phyloP scores from a whole-genome alignment of 306 rosid species.

The Acacia confusa region DNA sequence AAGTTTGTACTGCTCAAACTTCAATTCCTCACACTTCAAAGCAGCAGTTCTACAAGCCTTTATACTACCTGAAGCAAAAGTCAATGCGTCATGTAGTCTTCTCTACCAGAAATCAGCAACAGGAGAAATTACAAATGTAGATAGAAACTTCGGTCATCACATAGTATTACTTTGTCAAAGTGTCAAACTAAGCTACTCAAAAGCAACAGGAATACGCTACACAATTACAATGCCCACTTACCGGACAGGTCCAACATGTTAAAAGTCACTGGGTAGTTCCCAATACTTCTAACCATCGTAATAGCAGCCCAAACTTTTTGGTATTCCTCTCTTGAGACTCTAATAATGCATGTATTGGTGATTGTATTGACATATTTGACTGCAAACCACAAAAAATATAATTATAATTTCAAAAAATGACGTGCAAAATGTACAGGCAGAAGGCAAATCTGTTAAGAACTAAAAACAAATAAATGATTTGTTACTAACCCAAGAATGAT shows the following conservation, averaged over 20 bases:
- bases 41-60: conserved; percentile 67
- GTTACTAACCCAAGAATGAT: conserved; percentile 62
- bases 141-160: not conserved
- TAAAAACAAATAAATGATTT: not conserved
- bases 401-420: not conserved
- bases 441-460: not conserved
- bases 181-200: not conserved
- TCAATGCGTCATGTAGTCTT: conserved; percentile 1
- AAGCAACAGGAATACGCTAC: not conserved
- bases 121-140: not conserved
- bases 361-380: conserved; percentile 82
- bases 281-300: not conserved
- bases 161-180: not conserved
- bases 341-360: conserved; percentile 71
- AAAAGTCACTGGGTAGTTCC: conserved; percentile 57
- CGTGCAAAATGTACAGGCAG: not conserved
- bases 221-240: conserved; percentile 30
- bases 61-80: conserved; percentile 57
- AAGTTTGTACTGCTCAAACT: conserved; percentile 74
- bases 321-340: conserved; percentile 71
- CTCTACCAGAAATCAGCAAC: not conserved
- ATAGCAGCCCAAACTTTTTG: conserved; percentile 55
- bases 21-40: conserved; percentile 65
- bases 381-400: conserved; percentile 25
- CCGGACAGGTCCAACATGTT: conserved; percentile 71